These are phyloP conservation scores for Rhododendron mucronatum DNA, from an alignment of 148 eudicot genomes.

Conservation along the genomic window DNA sequence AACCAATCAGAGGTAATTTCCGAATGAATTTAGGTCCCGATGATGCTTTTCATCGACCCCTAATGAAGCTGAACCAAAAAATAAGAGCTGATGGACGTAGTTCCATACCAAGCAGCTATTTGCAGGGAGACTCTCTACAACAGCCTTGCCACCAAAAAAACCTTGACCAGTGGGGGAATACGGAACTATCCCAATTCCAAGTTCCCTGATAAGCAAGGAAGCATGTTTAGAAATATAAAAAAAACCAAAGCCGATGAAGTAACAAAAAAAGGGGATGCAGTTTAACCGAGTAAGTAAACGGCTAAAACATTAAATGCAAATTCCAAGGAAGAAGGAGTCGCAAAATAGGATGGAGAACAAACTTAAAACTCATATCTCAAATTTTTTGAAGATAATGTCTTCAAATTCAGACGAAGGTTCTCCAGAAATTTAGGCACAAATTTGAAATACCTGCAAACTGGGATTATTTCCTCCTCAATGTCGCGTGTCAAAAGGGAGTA, in stretches of 20 bases:
- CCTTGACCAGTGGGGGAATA: constrained; percentile 79
- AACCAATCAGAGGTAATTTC: neutral
- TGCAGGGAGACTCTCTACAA: constrained; percentile 46
- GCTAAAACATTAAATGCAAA: neutral
- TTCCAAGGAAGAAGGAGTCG: neutral
- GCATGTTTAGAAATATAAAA: neutral
- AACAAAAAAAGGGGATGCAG: neutral
- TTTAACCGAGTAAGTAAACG: neutral
- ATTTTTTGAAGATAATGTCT: neutral
- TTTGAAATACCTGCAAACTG: constrained; percentile 55
- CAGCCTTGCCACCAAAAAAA: constrained; percentile 72
- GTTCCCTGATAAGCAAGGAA: constrained; percentile 43
- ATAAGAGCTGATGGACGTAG: neutral
- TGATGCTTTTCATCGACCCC: neutral
- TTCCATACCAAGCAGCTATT: constrained; percentile 52
- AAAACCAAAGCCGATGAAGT: too few species aligned
- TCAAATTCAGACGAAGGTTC: neutral
- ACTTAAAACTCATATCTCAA: neutral
- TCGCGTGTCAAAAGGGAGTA: constrained; percentile 75
- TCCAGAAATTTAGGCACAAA: neutral
- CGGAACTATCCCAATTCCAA: constrained; percentile 71
- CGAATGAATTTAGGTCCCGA: neutral
- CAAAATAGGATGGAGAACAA: neutral
- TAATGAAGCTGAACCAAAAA: neutral
- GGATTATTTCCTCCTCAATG: constrained; percentile 63